Evolutionary conservation across 2,329 filamentous ascomycete genomes (phyloP).

Genomic region (Colletotrichum incanum): DNA sequence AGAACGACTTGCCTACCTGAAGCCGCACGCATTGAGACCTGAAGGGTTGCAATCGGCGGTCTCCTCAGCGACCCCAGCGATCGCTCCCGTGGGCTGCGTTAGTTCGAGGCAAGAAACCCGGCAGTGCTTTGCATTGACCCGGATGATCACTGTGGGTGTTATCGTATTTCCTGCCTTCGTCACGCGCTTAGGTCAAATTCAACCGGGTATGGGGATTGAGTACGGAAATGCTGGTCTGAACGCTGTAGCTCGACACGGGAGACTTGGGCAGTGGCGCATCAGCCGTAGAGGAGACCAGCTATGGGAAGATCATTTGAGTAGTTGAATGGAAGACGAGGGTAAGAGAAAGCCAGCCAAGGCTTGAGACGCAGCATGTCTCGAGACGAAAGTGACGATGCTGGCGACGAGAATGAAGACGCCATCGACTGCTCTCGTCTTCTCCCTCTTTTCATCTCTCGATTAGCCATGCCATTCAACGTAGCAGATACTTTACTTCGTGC

Average conservation of each 20-base stretch:
- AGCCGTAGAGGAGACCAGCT: too few species aligned
- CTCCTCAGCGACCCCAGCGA: not conserved
- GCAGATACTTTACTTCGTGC: not conserved
- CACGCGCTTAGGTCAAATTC: not conserved
- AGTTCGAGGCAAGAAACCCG: not conserved
- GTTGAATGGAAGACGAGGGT: not conserved
- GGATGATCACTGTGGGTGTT: not conserved
- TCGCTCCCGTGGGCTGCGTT: not conserved
- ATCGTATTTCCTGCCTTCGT: not conserved
- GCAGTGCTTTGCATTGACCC: not conserved
- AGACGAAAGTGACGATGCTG: not conserved
- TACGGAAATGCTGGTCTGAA: slow-evolving; percentile 3
- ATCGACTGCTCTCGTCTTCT: not conserved
- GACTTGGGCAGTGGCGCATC: not conserved
- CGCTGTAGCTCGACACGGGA: not conserved
- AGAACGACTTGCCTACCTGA: not conserved
- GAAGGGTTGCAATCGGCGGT: not conserved
- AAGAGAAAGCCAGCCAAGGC: not conserved
- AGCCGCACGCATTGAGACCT: slow-evolving; percentile 7
- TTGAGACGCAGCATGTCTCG: not conserved
- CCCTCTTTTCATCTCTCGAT: not conserved
- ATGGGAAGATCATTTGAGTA: not conserved
- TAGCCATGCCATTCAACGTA: not conserved
- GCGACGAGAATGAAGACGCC: not conserved
- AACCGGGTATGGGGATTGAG: not conserved